Base-by-base conservation (phyloP, 352 stramenopile genomes). In the Phytophthora boehmeriae region DNA sequence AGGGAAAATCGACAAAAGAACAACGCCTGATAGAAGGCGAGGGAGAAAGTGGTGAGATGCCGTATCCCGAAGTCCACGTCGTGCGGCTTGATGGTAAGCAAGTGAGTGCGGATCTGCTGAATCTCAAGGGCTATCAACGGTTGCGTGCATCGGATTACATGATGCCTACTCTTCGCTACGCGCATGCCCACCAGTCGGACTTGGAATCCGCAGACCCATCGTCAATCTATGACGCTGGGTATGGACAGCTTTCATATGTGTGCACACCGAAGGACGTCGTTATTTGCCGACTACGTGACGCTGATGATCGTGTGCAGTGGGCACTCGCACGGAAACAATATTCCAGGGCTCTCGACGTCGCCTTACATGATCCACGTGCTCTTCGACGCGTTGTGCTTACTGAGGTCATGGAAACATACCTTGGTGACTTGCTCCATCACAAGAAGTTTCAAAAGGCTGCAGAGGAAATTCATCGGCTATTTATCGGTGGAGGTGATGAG, bases 261-360 rank as follows among this genome's bases (percentile, higher is more conserved):
- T 95, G 86, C 39, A 92, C 86, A 0, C 86, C 86, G 2, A 95
- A 93, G 41, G 86, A 95, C 28, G 86, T 95, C 5, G 83, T 95
- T n/a, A 81, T 95, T 14, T 95, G 86, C 53, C 86, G 86, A 0
- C 44, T 90, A 14, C 83, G 86, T 14, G 86, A 93, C 36, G 79
- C 84, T 14, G 84, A 95, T 43, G 86, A 95, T 54, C 83, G 86
- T 10, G 83, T 95, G 8, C 68, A 80, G 19, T 95, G 77, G 73
- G 86, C 86, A 0, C 25, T 95, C 20, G 71, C 78, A 8, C 55
- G 72, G 5, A 88, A 90, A 45, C 68, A 92, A 25, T 93, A 87
- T 39, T 66, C 63, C 6, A 65, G 76, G 47, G 82, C 83, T 8
- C 66, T 95, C 2, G 71, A 82, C 8, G 76, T 95, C 0, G 86